Base-by-base conservation (phyloP, 2,329 filamentous ascomycete genomes). In the Keithomyces neogunnii region DNA sequence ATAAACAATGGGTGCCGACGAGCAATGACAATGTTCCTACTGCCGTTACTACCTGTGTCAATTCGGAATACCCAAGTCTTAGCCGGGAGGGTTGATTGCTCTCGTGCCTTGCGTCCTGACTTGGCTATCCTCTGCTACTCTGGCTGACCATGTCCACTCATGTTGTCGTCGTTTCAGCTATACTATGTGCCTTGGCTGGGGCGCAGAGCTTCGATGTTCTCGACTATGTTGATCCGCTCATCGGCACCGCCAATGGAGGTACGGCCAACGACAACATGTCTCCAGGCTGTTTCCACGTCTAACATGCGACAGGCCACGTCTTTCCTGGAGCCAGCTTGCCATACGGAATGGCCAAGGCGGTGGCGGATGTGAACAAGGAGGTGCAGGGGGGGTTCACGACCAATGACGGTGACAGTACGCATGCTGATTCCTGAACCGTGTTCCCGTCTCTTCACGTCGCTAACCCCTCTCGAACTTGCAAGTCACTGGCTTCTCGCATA, bases 211-310 rank as follows among this genome's bases (percentile, higher is more conserved):
- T 42, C 26, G 52, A 56, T 51, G 54, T 57, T 28, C 30, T 57
- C 10, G 49, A 56, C n/a, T 77, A 73, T 55, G 72, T 84, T 2
- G 69, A 83, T 59, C 80, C 80, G 3, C 64, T 84, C 11, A 82
- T 84, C 57, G 81, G 81, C 4, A 81, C 80, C 1, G 68, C 69
- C 31, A 79, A 80, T 60, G 80, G 80, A 65, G 77, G 76, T 74
- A 42, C 11, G 28, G 39, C 19, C 9, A 6, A 45, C 3, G 13
- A 36, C 31, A 11, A 38, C 11, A 3, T 4, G 5, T 5, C 32
- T 7, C n/a, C n/a, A 19, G 10, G 28, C 26, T 33, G 10, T n/a
- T 45, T 35, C 42, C 19, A 28, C 3, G 32, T 28, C 36, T 19
- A 19, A 4, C 39, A 28, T 28, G 39, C 8, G 5, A 5, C 36